A percentile compares a stretch with the other conserved stretches of the same genome.
phyloP scores from a whole-genome alignment of 2,329 filamentous ascomycete species.

The Polytolypa hystricis region DNA sequence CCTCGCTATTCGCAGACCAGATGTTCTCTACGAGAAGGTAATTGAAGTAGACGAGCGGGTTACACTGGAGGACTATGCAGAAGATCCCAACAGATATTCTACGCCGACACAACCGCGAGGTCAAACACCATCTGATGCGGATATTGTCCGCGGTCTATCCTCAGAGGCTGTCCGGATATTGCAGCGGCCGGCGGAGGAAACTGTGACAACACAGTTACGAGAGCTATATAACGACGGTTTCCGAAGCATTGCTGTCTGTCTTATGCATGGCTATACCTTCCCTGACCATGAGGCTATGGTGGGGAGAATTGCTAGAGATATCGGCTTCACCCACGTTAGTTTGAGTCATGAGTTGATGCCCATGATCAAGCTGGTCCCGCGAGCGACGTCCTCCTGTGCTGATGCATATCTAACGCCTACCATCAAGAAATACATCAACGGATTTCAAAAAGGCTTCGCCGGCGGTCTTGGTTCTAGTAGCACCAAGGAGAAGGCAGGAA shows the following conservation, averaged over 20 bases:
- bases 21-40: slow-evolving; percentile 73
- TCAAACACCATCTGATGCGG: slow-evolving; percentile 33
- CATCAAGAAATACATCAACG: slow-evolving; percentile 65
- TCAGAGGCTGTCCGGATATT: slow-evolving; percentile 65
- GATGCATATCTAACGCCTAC: slow-evolving; percentile 72
- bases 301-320: slow-evolving; percentile 62
- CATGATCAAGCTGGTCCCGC: slow-evolving; percentile 74
- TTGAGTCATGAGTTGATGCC: slow-evolving; percentile 71
- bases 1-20: slow-evolving; percentile 73
- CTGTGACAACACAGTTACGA: slow-evolving; percentile 49
- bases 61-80: slow-evolving; percentile 82
- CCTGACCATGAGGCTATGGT: slow-evolving; percentile 73
- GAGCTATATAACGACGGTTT: slow-evolving; percentile 60
- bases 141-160: slow-evolving; percentile 59
- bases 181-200: slow-evolving; percentile 45
- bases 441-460: slow-evolving; percentile 69
- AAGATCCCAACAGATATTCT: slow-evolving; percentile 60
- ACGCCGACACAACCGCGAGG: slow-evolving; percentile 35
- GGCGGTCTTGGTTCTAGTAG: slow-evolving; percentile 68
- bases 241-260: slow-evolving; percentile 72
- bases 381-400: slow-evolving; percentile 65
- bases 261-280: slow-evolving; percentile 90
- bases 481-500: slow-evolving; percentile 54
- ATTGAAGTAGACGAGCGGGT: slow-evolving; percentile 88
- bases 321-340: slow-evolving; percentile 75